Evolutionary conservation across 352 stramenopile species (phyloP), one percentile per base, ranked within the genome.

Genomic region (Globisporangium alternatum): DNA sequence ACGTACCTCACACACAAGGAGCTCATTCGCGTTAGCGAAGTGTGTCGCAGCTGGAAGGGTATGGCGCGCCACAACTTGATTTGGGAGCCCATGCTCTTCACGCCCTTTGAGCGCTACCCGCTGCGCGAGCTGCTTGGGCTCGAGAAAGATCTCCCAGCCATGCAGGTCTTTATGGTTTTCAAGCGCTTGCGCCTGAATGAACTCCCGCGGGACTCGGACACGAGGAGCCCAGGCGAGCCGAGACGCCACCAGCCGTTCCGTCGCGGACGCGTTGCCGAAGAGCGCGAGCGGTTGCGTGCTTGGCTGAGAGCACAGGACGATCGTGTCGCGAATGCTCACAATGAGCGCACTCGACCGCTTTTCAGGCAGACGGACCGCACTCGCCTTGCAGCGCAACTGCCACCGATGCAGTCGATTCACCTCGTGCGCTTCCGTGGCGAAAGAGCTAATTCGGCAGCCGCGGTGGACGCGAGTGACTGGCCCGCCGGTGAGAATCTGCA

Each of bases 141-240:
- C 22, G 37, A 56, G 7, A 47, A n/a, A 10, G 56, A 69, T 1
- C 60, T 93, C 7, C 81, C 86, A 28, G 83, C 83, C 8, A 88
- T 91, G 28, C 72, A 91, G 57, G 80, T 93, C 48, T 90, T 80
- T 53, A 91, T 88, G 70, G 71, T 93, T 25, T 94, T 83, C 69
- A 69, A 75, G 25, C 77, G 76, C 52, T 48, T 92, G 28, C 75
- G 67, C 33, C 43, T 85, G 45, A 60, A 62, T 15, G 69, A 82
- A 48, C 22, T 65, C 31, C 65, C 75, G 22, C 30, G 30, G 0
- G 47, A 69, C 19, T 31, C 22, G 28, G 35, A 45, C 31, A 44
- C 15, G 30, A 60, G 30, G 30, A 55, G n/a, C 25, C 5, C n/a
- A 25, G 6, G 5, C 5, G 56, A 62, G 25, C 39, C 10, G 15